Evolutionary conservation across 345 rosid genomes (phyloP).

Genomic region (Chamaenerion angustifolium): DNA sequence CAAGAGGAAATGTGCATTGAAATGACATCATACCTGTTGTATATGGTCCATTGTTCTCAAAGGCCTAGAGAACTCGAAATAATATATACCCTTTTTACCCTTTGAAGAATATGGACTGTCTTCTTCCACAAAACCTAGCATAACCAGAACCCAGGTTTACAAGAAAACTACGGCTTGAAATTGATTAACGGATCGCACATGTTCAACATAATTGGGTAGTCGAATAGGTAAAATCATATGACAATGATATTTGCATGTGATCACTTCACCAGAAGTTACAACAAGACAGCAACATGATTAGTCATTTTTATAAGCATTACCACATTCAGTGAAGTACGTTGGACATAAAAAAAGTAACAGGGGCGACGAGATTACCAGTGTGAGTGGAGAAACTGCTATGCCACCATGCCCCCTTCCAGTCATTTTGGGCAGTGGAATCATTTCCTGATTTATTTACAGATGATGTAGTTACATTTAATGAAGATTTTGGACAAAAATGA

Average conservation of each 20-base stretch:
- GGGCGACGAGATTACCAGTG: constrained; percentile 33
- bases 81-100: constrained; percentile 65
- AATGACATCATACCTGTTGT: constrained; percentile 55
- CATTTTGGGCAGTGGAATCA: constrained; percentile 79
- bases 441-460: constrained; percentile 35
- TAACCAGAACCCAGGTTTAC: not conserved
- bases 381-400: constrained; percentile 57
- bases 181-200: not conserved
- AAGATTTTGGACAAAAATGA: no score
- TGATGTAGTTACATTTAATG: no score
- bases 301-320: not conserved
- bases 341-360: not conserved
- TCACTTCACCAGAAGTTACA: no score
- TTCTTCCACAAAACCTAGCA: constrained; percentile 64
- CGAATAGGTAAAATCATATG: no score
- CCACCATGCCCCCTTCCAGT: constrained; percentile 99
- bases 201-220: not conserved
- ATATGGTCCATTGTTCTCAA: constrained; percentile 81
- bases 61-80: constrained; percentile 83
- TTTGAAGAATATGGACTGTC: constrained; percentile 72
- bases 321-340: not conserved
- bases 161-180: no score
- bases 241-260: no score
- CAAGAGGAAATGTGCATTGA: no score
- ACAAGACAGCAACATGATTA: no score